Evolutionary conservation across 2,329 filamentous ascomycete species (phyloP), one percentile per base, ranked within the genome.

Genomic region (Nigrospora osmanthi): DNA sequence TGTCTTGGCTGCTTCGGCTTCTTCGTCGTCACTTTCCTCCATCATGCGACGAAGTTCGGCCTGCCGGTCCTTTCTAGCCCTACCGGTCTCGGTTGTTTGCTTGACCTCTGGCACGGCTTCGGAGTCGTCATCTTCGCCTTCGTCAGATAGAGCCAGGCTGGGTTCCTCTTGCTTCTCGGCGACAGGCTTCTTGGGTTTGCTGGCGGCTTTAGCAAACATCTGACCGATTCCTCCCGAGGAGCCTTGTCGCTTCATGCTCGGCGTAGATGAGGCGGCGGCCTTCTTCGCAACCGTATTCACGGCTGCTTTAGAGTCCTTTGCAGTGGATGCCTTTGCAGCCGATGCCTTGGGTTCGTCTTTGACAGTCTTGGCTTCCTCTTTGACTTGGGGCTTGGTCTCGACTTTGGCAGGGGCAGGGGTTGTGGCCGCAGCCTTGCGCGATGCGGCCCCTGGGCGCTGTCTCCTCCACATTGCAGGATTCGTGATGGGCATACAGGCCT

Each of bases 401-500:
- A 47, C 46, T 42, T 56, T 54, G 52, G 52, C 15, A 42, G 55
- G 10, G 2, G 57, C 40, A 13, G 64, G 50, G 16, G 61, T 43
- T 16, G 51, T 56, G 16, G 61, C 42, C 13, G 50, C 47, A n/a
- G 60, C 33, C 3, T 53, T 56, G 12, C 60, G 50, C 4, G 51
- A 28, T 17, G 35, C 11, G 5, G 35, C 43, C 11, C 52, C 58
- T 0, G 59, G 62, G 33, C 71, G 70, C 40, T 73, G 67, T 47
- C 77, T 68, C 41, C 65, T 70, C 28, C 68, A 70, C n/a, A 85
- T 80, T 53, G 84, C 69, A 3, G 79, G 73, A 55, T 95, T 95
- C 42, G 76, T 71, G 48, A 95, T 90, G 42, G 81, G 79, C 7
- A 89, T 87, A 58, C 87, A 90, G 32, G 72, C 70, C 52, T 76